Base-by-base conservation (phyloP, 2,329 filamentous ascomycete genomes). In the Ilyonectria destructans region DNA sequence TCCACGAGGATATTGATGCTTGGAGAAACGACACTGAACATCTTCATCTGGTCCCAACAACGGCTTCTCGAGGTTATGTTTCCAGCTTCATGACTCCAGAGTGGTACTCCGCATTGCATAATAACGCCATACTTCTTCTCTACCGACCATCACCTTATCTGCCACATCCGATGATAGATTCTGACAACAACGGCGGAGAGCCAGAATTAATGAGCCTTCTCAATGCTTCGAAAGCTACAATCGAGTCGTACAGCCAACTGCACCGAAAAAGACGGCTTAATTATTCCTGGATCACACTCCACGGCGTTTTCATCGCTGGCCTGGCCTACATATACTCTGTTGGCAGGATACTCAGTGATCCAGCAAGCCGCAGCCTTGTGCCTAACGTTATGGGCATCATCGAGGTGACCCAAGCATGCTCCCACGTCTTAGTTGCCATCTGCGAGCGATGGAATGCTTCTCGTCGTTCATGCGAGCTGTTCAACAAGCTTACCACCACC, bases 241-340 rank as follows among this genome's bases (percentile, higher is more conserved):
- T 67, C 15, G 48, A 62, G n/a, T 58, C 64, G 5, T 67, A 67
- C 17, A 62, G 58, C 35, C 33, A 31, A 6, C 54, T 67, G 1
- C 64, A 67, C 21, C 64, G 33, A 5, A 67, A 62, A 26, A 45
- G 64, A 19, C n/a, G 55, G 9, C 40, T 67, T 13, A 67, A 67
- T n/a, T 67, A 67, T 29, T 67, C 64, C 4, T 67, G 64, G 64
- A 67, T 67, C 13, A 67, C 64, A 1, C 64, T 67, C 6, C 64
- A 67, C 21, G 64, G 64, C 1, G 26, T 67, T 4, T 67, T 67
- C 21, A 49, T 67, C 49, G 58, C 64, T 13, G 64, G 64, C 9
- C 10, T 67, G 46, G 45, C 64, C 15, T 67, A 62, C 21, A 55
- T 67, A 1, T 67, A 67, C 8, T 23, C 33, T 10, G 37, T 55